phyloP scores from a whole-genome alignment of 139 green algal species.

The Dunaliella sp. region DNA sequence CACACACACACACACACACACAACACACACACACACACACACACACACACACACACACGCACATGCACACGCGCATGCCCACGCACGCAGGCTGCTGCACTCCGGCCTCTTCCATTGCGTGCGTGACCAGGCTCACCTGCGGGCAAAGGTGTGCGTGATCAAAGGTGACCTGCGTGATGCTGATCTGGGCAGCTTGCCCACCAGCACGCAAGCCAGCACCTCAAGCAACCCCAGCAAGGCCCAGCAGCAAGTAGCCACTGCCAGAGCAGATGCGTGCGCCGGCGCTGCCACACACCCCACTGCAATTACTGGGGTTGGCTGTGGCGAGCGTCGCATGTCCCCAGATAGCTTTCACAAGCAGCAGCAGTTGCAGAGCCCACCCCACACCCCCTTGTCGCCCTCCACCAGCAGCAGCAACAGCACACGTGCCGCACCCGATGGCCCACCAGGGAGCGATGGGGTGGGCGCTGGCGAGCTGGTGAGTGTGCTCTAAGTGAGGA shows the following conservation, averaged over 20 bases:
- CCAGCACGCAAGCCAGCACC: not conserved
- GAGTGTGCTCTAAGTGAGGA: not conserved
- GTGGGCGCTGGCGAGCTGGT: not conserved
- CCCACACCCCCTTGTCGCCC: too few species aligned
- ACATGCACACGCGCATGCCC: not conserved
- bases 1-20: not conserved
- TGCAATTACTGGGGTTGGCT: too few species aligned
- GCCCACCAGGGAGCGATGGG: not conserved
- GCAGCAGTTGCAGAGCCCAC: too few species aligned
- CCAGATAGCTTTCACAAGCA: too few species aligned
- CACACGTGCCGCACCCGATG: not conserved
- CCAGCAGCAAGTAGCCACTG: not conserved
- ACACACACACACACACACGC: not conserved
- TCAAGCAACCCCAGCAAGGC: not conserved
- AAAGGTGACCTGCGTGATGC: constrained; percentile 32
- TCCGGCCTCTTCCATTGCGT: constrained; percentile 34
- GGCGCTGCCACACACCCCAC: too few species aligned
- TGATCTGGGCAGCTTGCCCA: not conserved
- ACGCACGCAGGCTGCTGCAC: constrained; percentile 18
- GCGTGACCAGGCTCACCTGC: constrained; percentile 20
- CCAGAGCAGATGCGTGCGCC: not conserved
- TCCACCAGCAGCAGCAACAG: not conserved
- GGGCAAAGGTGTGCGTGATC: constrained; percentile 34
- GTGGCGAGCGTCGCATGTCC: too few species aligned
- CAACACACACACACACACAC: not conserved